Evolutionary conservation across 2,329 filamentous ascomycete species (phyloP).

Genomic region (Aspergillus vadensis): DNA sequence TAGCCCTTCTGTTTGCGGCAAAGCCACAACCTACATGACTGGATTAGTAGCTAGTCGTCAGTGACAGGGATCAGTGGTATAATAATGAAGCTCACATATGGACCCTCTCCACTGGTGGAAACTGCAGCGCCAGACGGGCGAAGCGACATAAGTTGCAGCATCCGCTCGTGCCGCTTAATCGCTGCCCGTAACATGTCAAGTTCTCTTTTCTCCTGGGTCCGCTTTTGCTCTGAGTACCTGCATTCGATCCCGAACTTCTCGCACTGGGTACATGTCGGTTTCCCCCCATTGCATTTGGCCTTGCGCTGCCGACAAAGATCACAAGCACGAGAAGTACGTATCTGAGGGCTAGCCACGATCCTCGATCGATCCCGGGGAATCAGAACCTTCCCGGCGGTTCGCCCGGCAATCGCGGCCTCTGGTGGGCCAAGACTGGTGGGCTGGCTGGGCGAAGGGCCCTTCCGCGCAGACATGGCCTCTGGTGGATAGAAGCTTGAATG

Average conservation of each 20-base stretch:
- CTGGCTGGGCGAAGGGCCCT: background rate
- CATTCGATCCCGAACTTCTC: background rate
- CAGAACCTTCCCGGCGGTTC: conserved; percentile 4
- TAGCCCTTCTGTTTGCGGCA: background rate
- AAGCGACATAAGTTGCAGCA: conserved; percentile 3
- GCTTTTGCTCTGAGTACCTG: conserved; percentile 3
- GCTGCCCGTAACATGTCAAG: conserved; percentile 1
- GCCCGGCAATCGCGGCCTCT: background rate
- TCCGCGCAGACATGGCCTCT: background rate
- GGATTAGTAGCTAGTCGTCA: background rate
- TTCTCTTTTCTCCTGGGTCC: conserved; percentile 1
- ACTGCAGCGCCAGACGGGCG: background rate
- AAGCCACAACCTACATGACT: background rate
- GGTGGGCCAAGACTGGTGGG: background rate
- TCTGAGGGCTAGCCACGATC: background rate
- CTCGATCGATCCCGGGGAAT: conserved; percentile 6
- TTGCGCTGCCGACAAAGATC: conserved; percentile 5
- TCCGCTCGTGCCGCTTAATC: conserved; percentile 3
- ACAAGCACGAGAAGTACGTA: conserved; percentile 1
- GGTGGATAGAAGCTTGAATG: background rate
- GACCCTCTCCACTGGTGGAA: background rate
- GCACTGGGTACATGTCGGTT: background rate
- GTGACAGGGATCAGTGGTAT: no score
- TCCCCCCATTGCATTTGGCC: conserved; percentile 7
- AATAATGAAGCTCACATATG: background rate